Base-by-base conservation (phyloP, 768 basidiomycete genomes). In the Leccinum rimulosum region DNA sequence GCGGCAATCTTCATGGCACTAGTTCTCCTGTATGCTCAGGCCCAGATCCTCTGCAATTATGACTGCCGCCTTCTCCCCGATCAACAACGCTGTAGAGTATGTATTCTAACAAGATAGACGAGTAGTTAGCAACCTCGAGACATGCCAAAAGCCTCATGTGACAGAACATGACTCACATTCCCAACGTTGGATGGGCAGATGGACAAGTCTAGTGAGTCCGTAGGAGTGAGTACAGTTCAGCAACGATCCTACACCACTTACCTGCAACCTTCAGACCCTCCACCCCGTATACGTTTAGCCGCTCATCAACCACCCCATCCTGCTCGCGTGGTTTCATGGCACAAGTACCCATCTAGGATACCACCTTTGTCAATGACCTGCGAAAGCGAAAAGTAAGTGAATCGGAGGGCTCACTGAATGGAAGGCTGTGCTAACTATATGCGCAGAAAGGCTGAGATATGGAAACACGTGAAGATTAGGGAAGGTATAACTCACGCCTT, bases 1-100 rank as follows among this genome's bases (percentile, higher is more conserved):
- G 10, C 31, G 31, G 27, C 27, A 27, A 27, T 27, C 27, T 27
- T 27, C 27, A 4, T 27, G 27, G 27, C 27, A 40, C 15, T 27
- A 25, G n/a, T 58, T 14, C 3, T 36, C 36, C 9, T 33, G 27
- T 27, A 59, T 17, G 4, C 10, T 31, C 9, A 45, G 3, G 5
- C 57, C 48, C 12, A 80, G 60, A 25, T 86, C 86, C 56, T 85
- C 76, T 3, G 80, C 82, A 52, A 88, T 84, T 38, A 87, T 78
- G 7, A 78, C 63, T 0, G 84, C 84, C 0, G 84, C 84, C 68
- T 87, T 87, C 70, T 87, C 85, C 6, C 84, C 85, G 38, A 88
- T 65, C 36, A 73, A 69, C 25, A 80, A 55, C 7, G 79, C 75
- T 8, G 77, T 77, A 0, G 76, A 77, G 58, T 77, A 80, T 1